These are phyloP conservation scores for Eremochloa ophiuroides DNA, from an alignment of 176 grass and related monocot species.

Conservation along the genomic window DNA sequence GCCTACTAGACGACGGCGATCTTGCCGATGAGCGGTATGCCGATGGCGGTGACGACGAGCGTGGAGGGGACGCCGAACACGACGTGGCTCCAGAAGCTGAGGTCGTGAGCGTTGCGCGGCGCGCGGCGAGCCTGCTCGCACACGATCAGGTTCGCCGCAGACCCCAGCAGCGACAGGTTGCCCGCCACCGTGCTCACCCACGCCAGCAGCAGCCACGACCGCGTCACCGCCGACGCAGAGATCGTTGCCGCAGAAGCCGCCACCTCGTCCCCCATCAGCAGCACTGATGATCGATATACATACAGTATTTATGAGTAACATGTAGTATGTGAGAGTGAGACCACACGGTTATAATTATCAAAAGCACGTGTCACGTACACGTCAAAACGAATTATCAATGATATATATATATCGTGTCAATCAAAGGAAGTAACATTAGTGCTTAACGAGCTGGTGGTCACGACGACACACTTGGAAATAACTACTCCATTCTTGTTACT, in stretches of 20 bases:
- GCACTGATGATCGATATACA: constrained; percentile 37
- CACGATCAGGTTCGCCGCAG: constrained; percentile 97
- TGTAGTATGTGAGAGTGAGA: too few species aligned
- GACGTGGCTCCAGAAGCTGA: constrained; percentile 78
- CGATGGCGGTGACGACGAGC: constrained; percentile 74
- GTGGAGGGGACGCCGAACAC: constrained; percentile 80
- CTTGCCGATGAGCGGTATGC: constrained; percentile 73
- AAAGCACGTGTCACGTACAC: not conserved
- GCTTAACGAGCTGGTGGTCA: constrained; percentile 8
- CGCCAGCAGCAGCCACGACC: constrained; percentile 89
- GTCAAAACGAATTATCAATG: not conserved
- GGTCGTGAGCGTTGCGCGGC: constrained; percentile 57
- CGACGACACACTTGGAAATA: not conserved
- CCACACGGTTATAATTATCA: not conserved
- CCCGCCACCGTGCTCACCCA: constrained; percentile 99
- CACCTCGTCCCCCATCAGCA: constrained; percentile 76
- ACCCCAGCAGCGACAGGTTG: constrained; percentile 94
- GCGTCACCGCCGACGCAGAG: constrained; percentile 50
- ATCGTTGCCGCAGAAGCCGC: constrained; percentile 66
- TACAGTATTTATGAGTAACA: too few species aligned
- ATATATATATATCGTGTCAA: not conserved
- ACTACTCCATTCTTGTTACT: not conserved
- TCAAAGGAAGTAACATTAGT: not conserved
- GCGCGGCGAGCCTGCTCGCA: constrained; percentile 90
- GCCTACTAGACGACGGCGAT: too few species aligned